A percentile compares a stretch with the other conserved stretches of the same genome.
Conservation (phyloP, 2,329 filamentous ascomycete species). For the Fusarium robinianum region DNA sequence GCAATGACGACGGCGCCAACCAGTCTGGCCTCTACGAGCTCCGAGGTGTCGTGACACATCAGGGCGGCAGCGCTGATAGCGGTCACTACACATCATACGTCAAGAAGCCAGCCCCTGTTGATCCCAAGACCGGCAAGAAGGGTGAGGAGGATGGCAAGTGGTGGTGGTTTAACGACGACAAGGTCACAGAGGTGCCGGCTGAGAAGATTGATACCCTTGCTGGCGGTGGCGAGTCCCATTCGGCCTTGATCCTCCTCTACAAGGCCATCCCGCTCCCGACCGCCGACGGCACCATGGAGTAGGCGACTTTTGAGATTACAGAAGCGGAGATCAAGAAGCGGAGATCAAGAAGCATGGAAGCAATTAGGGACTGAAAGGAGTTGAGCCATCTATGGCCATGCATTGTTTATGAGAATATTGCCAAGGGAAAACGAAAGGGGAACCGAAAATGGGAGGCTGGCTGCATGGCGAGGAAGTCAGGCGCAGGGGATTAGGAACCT, state of each 20-base stretch:
- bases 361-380: conserved; percentile 19
- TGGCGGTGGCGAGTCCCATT: conserved; percentile 87
- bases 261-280: conserved; percentile 71
- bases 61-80: conserved; percentile 94
- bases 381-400: no score
- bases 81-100: conserved; percentile 98
- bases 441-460: no score
- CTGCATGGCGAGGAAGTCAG: conserved; percentile 17
- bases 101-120: conserved; percentile 80
- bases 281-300: conserved; percentile 51
- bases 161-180: conserved; percentile 99
- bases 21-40: conserved; percentile 96
- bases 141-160: conserved; percentile 88
- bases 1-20: conserved; percentile 81
- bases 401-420: no score
- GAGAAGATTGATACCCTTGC: conserved; percentile 91
- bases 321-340: conserved; percentile 1
- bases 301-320: conserved; percentile 7
- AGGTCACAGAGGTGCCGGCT: conserved; percentile 85
- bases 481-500: conserved; percentile 24
- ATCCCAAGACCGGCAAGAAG: conserved; percentile 75
- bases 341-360: conserved; percentile 11
- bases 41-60: conserved; percentile 91
- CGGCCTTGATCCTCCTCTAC: conserved; percentile 80
- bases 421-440: no score